Conservation (phyloP, 805 yeast genomes). For the Wickerhamiella sorbophila region DNA sequence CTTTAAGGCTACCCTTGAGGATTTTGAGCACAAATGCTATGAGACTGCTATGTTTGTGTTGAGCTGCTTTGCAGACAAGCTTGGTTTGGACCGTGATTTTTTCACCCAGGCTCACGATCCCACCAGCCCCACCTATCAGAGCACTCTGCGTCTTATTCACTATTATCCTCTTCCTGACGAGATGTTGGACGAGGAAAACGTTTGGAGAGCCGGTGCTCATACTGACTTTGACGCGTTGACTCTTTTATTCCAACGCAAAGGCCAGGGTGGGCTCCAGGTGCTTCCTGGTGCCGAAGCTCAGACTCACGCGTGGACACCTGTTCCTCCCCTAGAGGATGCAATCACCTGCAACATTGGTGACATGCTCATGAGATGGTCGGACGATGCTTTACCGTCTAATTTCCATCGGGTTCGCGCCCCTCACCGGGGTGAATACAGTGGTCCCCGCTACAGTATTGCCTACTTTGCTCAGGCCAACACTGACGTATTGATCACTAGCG, state of each 20-base stretch:
- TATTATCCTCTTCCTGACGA: slow-evolving; percentile 6
- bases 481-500: slow-evolving; percentile 8
- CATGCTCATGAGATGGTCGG: slow-evolving; percentile 14
- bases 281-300: slow-evolving; percentile 10
- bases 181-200: slow-evolving; percentile 4
- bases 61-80: slow-evolving; percentile 7
- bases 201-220: slow-evolving; percentile 15
- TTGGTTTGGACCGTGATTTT: slow-evolving; percentile 6
- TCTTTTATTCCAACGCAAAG: slow-evolving; percentile 10
- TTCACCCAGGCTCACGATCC: slow-evolving; percentile 7
- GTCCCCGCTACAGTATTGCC: slow-evolving; percentile 9
- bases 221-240: slow-evolving; percentile 11
- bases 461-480: slow-evolving; percentile 12
- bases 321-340: slow-evolving; percentile 6
- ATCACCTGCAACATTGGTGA: slow-evolving; percentile 15
- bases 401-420: slow-evolving; percentile 12
- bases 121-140: slow-evolving; percentile 6
- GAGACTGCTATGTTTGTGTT: slow-evolving; percentile 6
- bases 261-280: slow-evolving; percentile 14
- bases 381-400: slow-evolving; percentile 10
- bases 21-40: slow-evolving; percentile 9
- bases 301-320: slow-evolving; percentile 10
- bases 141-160: slow-evolving; percentile 12
- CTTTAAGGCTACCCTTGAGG: slow-evolving; percentile 1
- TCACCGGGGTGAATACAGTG: slow-evolving; percentile 5